Percentiles rank a stretch among this genome's conserved stretches.
Evolutionary conservation across 148 eudicot genomes (phyloP).

Genomic region (Vaccinium macrocarpon): DNA sequence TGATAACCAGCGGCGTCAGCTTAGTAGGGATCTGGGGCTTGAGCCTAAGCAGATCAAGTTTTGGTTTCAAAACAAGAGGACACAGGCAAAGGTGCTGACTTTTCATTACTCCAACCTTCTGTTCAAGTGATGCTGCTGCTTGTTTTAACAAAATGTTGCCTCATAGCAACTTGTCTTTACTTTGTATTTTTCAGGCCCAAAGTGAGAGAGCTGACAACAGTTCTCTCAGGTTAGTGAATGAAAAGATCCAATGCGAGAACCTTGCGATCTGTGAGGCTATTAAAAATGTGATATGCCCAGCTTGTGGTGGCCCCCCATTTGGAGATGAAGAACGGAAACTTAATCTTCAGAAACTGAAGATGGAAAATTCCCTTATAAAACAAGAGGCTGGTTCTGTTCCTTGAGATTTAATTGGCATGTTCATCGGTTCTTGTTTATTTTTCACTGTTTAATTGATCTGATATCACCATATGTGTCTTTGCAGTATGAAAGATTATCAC

Average conservation of each 20-base stretch:
- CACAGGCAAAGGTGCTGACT: constrained; percentile 45
- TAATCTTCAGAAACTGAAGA: constrained; percentile 9
- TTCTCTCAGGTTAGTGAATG: constrained; percentile 6
- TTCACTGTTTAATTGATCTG: neutral
- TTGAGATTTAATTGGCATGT: neutral
- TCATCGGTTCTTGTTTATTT: neutral
- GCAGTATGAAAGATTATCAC: constrained; percentile 17
- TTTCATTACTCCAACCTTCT: neutral
- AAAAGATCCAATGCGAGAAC: constrained; percentile 17
- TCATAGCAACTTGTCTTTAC: neutral
- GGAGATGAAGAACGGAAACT: constrained; percentile 1
- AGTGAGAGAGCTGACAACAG: constrained; percentile 4
- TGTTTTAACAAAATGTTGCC: neutral
- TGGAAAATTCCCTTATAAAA: constrained; percentile 12
- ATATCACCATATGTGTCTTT: neutral
- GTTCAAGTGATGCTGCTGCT: neutral
- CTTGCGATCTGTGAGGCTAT: constrained; percentile 10
- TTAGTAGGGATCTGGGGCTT: constrained; percentile 42
- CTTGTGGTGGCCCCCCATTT: constrained; percentile 10
- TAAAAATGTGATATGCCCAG: constrained; percentile 8
- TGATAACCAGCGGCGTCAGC: constrained; percentile 37
- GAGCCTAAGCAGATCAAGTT: constrained; percentile 41
- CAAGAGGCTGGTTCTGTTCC: constrained; percentile 13
- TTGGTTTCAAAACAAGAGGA: constrained; percentile 68
- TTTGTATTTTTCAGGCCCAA: constrained; percentile 16